phyloP scores from a whole-genome alignment of 495 filamentous ascomycete genomes.

The Rhypophila decipiens region DNA sequence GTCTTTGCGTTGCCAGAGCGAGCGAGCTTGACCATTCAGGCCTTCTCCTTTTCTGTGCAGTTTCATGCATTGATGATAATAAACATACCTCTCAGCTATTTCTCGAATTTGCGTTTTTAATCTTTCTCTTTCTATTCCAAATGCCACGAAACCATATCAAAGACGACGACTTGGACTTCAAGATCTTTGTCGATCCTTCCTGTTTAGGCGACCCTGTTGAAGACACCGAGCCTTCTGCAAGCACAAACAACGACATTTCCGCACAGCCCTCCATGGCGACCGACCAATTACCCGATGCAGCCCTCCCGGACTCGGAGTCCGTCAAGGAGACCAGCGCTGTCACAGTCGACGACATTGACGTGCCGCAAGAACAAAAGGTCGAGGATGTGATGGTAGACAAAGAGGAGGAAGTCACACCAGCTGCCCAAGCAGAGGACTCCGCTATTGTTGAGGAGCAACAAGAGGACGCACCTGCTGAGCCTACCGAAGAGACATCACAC shows the following conservation, averaged over 20 bases:
- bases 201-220: slow-evolving; percentile 31
- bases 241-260: slow-evolving; percentile 9
- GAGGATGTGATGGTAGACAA: not conserved
- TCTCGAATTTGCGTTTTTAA: no score
- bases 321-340: not conserved
- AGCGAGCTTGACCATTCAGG: no score
- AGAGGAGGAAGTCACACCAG: not conserved
- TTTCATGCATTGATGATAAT: slow-evolving; percentile 16
- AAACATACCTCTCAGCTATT: no score
- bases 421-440: not conserved
- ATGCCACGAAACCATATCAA: slow-evolving; percentile 19
- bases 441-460: not conserved
- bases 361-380: not conserved
- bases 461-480: not conserved
- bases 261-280: slow-evolving; percentile 1
- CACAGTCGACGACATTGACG: no score
- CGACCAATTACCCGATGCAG: not conserved
- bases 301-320: not conserved
- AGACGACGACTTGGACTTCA: slow-evolving; percentile 28
- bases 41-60: no score
- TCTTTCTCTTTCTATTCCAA: no score
- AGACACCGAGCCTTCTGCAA: slow-evolving; percentile 11
- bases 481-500: slow-evolving; percentile 1
- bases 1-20: slow-evolving; percentile 16
- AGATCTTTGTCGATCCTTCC: slow-evolving; percentile 38